Percentiles rank a stretch among this genome's conserved stretches.
phyloP scores from a whole-genome alignment of 2,329 filamentous ascomycete genomes.

The Verticillium dahliae region DNA sequence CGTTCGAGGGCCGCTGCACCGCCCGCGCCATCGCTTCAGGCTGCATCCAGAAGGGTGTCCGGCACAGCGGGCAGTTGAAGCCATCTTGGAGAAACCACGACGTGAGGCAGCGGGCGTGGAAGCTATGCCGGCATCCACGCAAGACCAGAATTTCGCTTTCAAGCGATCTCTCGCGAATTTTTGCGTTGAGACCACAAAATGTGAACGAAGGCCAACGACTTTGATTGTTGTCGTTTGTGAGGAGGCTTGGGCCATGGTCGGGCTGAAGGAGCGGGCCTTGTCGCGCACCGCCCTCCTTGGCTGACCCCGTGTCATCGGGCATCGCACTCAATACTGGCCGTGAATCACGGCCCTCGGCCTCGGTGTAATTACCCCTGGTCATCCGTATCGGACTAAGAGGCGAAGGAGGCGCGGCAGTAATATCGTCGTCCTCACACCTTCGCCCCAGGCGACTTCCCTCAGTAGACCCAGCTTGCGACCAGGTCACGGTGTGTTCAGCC shows the following conservation, averaged over 20 bases:
- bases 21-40: conserved; percentile 5
- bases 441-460: not conserved
- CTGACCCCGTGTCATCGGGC: not conserved
- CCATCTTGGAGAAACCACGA: conserved; percentile 30
- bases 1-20: not conserved
- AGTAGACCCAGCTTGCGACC: not conserved
- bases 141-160: conserved; percentile 25
- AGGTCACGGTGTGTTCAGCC: not conserved
- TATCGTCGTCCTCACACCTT: not conserved
- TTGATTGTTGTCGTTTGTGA: not conserved
- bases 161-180: not conserved
- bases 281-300: not conserved
- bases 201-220: not conserved
- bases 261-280: not conserved
- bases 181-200: not conserved
- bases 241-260: not conserved
- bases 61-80: conserved; percentile 31
- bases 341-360: not conserved
- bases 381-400: not conserved
- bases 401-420: not conserved
- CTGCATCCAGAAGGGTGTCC: conserved; percentile 23
- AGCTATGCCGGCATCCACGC: conserved; percentile 28
- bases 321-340: not conserved
- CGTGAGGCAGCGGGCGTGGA: conserved; percentile 30
- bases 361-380: not conserved